Percentiles rank a stretch among this genome's conserved stretches.
phyloP scores from a whole-genome alignment of 805 yeast species.

The Yarrowia deformans region DNA sequence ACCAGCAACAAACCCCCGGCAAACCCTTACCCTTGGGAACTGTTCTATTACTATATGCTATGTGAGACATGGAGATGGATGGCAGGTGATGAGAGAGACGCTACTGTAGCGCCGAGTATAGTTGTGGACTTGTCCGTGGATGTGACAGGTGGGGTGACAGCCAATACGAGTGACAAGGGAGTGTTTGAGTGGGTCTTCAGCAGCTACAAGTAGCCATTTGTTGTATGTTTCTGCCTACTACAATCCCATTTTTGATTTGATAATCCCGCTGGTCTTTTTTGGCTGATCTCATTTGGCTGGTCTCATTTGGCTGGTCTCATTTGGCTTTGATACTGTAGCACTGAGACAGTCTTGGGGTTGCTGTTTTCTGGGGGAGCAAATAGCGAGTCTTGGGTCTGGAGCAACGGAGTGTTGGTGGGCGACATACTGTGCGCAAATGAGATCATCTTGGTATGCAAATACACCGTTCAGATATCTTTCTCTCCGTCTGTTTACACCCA shows the following conservation, averaged over 20 bases:
- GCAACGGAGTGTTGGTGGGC: too few relatives aligned
- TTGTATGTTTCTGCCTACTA: too few relatives aligned
- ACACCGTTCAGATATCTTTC: too few relatives aligned
- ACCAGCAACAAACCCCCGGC: not conserved
- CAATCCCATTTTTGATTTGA: too few relatives aligned
- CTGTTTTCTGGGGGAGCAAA: not conserved
- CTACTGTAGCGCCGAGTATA: not conserved
- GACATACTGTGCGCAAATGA: too few relatives aligned
- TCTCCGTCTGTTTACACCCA: not conserved
- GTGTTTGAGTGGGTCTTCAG: not conserved
- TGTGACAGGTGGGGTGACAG: not conserved
- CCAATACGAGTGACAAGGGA: too few relatives aligned
- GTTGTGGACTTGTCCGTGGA: conserved; percentile 1
- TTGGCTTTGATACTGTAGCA: not conserved
- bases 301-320: too few relatives aligned
- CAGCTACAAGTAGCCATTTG: too few relatives aligned
- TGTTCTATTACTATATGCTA: not conserved
- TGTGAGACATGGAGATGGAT: conserved; percentile 7
- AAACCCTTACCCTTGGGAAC: not conserved
- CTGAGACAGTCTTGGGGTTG: not conserved
- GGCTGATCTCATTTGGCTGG: conserved; percentile 8
- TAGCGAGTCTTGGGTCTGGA: not conserved
- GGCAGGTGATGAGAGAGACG: not conserved
- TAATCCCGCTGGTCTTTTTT: not conserved
- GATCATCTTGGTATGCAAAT: too few relatives aligned